Evolutionary conservation across 768 basidiomycete genomes (phyloP), one percentile per base, ranked within the genome.

Genomic region (Lentinula raphanica): DNA sequence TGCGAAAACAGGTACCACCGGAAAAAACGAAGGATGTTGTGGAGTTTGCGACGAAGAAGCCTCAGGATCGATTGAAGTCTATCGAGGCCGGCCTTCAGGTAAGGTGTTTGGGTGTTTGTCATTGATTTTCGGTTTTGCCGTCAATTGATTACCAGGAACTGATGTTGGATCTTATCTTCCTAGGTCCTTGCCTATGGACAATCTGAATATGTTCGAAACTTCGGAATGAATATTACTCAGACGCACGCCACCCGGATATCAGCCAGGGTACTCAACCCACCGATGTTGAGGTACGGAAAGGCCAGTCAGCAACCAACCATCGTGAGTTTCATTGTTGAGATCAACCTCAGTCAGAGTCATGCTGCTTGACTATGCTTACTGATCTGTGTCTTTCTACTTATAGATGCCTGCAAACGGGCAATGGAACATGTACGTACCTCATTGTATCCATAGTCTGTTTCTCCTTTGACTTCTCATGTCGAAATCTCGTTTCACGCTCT

Each of bases 191-290:
- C 79, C 27, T 90, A 90, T 62, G 85, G 86, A 0, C 83, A 87
- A 67, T 89, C 87, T 0, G 83, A 90, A 68, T 90, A 88, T 61
- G 81, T 92, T 32, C 77, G 80, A 40, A 78, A 85, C 66, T 92
- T 92, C 61, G 88, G 88, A 7, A 82, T 93, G 79, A 61, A 73
- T 2, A 84, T 93, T 19, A 74, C 83, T 49, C 61, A 69, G 3
- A 64, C 74, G 1, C 79, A 77, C 3, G 85, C 88, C 0, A 73
- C 90, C 35, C 74, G 66, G 32, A 74, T 90, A 32, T 69, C 79
- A 23, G 90, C 88, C 0, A 78, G 91, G 2, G 71, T 91, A 13
- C 67, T 92, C 15, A 71, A 74, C 12, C 78, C 88, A 0, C 90
- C 91, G 0, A 82, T 70, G 17, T 72, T 93, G 29, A 80, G 78